Conservation (phyloP, 345 rosid species). For the Hibiscus trionum region DNA sequence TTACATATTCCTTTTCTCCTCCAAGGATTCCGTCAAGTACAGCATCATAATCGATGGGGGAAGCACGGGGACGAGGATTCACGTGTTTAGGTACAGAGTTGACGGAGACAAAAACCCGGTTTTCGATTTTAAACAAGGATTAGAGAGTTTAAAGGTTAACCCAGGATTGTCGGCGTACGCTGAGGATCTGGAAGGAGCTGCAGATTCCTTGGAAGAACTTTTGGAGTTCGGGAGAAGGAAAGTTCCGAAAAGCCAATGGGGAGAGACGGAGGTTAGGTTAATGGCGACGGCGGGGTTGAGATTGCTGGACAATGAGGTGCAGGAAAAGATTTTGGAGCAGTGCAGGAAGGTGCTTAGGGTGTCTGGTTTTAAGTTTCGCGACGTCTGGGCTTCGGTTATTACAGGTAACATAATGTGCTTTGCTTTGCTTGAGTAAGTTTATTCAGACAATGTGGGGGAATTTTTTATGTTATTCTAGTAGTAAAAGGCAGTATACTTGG, state of each 20-base stretch:
- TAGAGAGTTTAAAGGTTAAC: constrained; percentile 53
- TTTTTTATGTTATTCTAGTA: background rate
- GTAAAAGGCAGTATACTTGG: background rate
- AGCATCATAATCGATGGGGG: constrained; percentile 13
- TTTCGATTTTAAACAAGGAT: constrained; percentile 39
- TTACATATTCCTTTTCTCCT: background rate
- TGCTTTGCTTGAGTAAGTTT: background rate
- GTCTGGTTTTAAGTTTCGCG: constrained; percentile 59
- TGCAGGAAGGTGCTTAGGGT: constrained; percentile 45
- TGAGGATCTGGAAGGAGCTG: constrained; percentile 45
- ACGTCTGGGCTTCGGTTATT: constrained; percentile 81
- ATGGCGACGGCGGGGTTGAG: constrained; percentile 98
- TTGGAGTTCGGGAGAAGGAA: constrained; percentile 52
- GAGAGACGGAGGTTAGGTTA: constrained; percentile 65
- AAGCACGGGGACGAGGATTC: constrained; percentile 15
- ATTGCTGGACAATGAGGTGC: constrained; percentile 46
- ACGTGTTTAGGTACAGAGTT: constrained; percentile 7
- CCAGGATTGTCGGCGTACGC: constrained; percentile 80
- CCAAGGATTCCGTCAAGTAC: background rate
- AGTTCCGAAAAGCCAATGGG: constrained; percentile 51
- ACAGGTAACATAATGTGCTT: constrained; percentile 36
- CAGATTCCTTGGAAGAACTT: constrained; percentile 49
- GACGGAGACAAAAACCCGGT: constrained; percentile 13
- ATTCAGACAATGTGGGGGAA: background rate
- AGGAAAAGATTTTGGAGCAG: constrained; percentile 46